A percentile compares a stretch with the other conserved stretches of the same genome.
These are phyloP conservation scores for Termitomyces sp. DNA, from an alignment of 768 basidiomycete species.

Conservation along the genomic window DNA sequence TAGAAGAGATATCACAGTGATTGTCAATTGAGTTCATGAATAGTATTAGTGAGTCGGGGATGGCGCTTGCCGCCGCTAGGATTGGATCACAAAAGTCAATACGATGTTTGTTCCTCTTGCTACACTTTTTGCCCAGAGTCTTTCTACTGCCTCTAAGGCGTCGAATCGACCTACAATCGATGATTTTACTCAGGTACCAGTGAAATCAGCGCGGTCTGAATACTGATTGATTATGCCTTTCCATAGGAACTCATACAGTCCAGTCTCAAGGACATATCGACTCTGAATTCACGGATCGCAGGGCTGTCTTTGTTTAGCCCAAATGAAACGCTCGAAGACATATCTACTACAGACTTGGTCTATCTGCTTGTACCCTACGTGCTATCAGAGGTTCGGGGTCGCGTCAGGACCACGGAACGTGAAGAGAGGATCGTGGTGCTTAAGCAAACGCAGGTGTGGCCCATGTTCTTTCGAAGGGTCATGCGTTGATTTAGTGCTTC, in stretches of 20 bases:
- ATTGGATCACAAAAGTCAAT: too few species aligned
- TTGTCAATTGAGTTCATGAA: too few species aligned
- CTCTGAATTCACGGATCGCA: conserved; percentile 49
- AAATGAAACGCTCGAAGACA: conserved; percentile 81
- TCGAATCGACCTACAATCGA: conserved; percentile 36
- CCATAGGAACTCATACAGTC: conserved; percentile 56
- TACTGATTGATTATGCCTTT: background rate
- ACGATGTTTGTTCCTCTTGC: conserved; percentile 28
- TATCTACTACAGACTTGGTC: conserved; percentile 70
- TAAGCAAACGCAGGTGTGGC: conserved; percentile 52
- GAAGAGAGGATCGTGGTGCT: conserved; percentile 57
- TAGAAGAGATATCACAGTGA: too few species aligned
- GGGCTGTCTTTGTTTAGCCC: conserved; percentile 74
- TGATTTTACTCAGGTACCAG: conserved; percentile 39
- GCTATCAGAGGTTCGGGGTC: conserved; percentile 60
- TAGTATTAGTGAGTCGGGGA: too few species aligned
- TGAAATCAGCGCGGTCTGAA: background rate
- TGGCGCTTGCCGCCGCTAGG: too few species aligned
- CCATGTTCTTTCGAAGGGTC: conserved; percentile 8
- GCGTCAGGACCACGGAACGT: conserved; percentile 51
- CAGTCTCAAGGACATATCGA: conserved; percentile 52
- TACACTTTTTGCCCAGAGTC: conserved; percentile 31
- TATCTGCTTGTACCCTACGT: conserved; percentile 76
- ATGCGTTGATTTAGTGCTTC: conserved; percentile 13
- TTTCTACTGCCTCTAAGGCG: conserved; percentile 36